Percentiles rank a stretch among this genome's conserved stretches.
Conservation (phyloP, 345 rosid species). For the Geranium rotundifolium region DNA sequence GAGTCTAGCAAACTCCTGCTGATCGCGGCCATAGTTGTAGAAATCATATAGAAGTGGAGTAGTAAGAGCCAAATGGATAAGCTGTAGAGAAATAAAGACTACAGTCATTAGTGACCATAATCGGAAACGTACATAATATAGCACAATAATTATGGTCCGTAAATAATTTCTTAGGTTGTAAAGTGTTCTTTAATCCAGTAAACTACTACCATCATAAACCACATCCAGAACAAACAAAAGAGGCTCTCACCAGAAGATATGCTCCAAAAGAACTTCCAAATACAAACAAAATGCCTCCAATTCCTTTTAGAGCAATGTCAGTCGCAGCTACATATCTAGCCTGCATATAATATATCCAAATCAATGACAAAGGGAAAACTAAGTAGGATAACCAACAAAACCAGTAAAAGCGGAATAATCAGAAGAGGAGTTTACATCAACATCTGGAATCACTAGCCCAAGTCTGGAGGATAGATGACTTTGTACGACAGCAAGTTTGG, state of each 20-base stretch:
- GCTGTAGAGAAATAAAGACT: conserved; percentile 27
- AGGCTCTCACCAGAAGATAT: conserved; percentile 53
- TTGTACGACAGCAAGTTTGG: conserved; percentile 47
- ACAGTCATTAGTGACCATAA: neutral
- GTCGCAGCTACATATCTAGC: conserved; percentile 36
- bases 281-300: conserved; percentile 70
- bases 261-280: conserved; percentile 70
- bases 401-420: neutral
- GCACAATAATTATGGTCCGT: too few species aligned
- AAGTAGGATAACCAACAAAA: neutral
- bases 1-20: conserved; percentile 33
- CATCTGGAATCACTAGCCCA: conserved; percentile 39
- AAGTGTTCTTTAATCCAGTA: too few species aligned
- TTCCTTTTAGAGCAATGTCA: conserved; percentile 41
- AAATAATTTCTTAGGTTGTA: too few species aligned
- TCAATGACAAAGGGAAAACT: conserved; percentile 8
- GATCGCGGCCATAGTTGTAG: conserved; percentile 52
- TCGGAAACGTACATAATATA: too few species aligned
- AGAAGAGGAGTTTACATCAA: conserved; percentile 38
- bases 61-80: conserved; percentile 42
- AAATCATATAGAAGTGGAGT: conserved; percentile 73
- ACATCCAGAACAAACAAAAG: conserved; percentile 3
- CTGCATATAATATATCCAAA: conserved; percentile 22
- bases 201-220: neutral
- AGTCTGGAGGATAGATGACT: conserved; percentile 41